phyloP scores from a whole-genome alignment of 1,139 yeast genomes.

The Lodderomyces parapsilosis region DNA sequence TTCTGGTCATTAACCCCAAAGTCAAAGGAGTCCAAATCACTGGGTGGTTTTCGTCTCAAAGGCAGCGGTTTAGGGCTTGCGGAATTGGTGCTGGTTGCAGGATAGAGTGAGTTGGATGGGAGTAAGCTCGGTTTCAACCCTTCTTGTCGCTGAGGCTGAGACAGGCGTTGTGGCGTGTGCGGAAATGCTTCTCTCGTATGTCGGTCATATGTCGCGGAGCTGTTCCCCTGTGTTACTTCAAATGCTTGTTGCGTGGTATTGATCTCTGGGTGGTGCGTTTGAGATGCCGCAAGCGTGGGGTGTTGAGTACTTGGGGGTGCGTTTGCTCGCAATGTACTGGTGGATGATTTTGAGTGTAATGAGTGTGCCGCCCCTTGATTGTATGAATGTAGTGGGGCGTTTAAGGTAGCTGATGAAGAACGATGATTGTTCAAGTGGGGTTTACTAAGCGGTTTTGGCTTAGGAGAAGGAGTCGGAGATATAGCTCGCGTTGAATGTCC shows the following conservation, averaged over 20 bases:
- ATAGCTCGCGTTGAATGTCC: not conserved
- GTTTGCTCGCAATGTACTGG: slow-evolving; percentile 4
- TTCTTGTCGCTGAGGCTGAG: not conserved
- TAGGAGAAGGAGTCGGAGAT: slow-evolving; percentile 2
- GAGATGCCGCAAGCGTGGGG: not conserved
- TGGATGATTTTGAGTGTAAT: slow-evolving; percentile 7
- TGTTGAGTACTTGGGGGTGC: not conserved
- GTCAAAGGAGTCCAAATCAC: slow-evolving; percentile 15
- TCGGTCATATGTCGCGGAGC: not conserved
- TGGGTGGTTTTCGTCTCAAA: slow-evolving; percentile 24
- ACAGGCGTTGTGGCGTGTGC: not conserved
- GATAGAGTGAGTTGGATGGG: not conserved
- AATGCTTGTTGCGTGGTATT: not conserved
- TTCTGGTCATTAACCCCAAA: slow-evolving; percentile 4
- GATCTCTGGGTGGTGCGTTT: not conserved
- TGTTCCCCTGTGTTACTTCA: not conserved
- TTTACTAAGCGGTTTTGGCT: slow-evolving; percentile 6
- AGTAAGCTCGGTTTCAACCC: not conserved
- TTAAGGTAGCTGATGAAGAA: slow-evolving; percentile 1
- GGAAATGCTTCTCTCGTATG: not conserved
- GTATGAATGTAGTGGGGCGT: not conserved
- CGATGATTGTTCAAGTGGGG: slow-evolving; percentile 8
- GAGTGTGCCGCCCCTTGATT: slow-evolving; percentile 1
- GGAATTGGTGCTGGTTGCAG: not conserved
- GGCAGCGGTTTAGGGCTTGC: slow-evolving; percentile 3